Base-by-base conservation (phyloP, 1,284 basidiomycete species). In the Marasmius fiardii region DNA sequence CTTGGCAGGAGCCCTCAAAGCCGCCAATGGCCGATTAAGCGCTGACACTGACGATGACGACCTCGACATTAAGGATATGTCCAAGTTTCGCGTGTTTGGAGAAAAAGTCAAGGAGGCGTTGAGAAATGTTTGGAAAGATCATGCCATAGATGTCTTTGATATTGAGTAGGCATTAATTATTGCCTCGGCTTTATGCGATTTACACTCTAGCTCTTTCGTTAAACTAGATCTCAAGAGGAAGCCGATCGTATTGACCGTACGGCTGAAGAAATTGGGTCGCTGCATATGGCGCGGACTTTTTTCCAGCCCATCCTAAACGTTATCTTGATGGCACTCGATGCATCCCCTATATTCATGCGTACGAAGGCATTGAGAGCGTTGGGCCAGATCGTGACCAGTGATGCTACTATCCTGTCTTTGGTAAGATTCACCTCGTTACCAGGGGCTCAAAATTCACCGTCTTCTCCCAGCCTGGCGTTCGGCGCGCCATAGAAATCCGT, bases 291-390 rank as follows among this genome's bases (percentile, higher is more conserved):
- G 48, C 83, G 83, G 57, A 85, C 81, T 55, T 90, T 88, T 0
- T 93, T 95, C 67, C 83, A 89, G 39, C 85, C 88, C 0, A 90
- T 96, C 51, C 71, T 97, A 4, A 85, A 83, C 31, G 85, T 88
- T 16, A 85, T 95, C 20, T 67, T 96, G 21, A 71, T 77, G 53
- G 85, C 91, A 2, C 79, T 95, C 59, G 91, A 94, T 64, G 87
- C 90, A 0, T 80, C 88, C 1, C 82, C 86, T 2, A 93, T 96
- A 23, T 92, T 89, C 63, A 88, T 95, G 76, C 83, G 94, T 34
- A 94, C 93, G 0, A 97, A 97, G 67, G 95, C 94, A 0, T 74
- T 98, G 41, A 82, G 90, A 51, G 93, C 92, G 0, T 77, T 97
- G 10, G 89, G 92, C 3, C 83, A 90, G 63, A 89, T 97, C 47